Evolutionary conservation across 192 early-diverging fungal genomes (phyloP).

Genomic region (Mortierella antarctica): DNA sequence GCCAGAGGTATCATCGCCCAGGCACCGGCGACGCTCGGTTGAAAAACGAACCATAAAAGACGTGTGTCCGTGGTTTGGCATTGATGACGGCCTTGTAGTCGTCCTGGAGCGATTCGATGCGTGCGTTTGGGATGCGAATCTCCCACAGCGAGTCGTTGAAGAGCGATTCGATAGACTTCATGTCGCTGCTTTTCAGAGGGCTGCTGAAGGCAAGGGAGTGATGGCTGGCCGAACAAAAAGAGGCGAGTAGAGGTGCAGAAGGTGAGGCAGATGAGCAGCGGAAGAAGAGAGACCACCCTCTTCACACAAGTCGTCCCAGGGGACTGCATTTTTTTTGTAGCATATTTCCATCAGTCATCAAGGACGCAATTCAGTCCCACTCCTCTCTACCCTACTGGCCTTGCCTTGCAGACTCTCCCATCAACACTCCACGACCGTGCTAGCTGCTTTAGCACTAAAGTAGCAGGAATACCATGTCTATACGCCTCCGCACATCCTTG

Average conservation of each 20-base stretch:
- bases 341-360: too few species aligned
- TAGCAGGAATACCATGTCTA: not conserved
- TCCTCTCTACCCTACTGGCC: too few species aligned
- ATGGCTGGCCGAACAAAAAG: not conserved
- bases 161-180: constrained; percentile 52
- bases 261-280: not conserved
- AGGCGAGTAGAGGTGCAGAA: not conserved
- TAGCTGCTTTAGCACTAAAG: not conserved
- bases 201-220: not conserved
- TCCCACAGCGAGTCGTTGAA: constrained; percentile 55
- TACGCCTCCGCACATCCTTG: constrained; percentile 28
- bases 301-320: too few species aligned
- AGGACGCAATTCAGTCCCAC: too few species aligned
- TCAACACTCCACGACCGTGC: too few species aligned
- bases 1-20: not conserved
- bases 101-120: constrained; percentile 40
- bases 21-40: not conserved
- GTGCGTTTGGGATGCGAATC: constrained; percentile 51
- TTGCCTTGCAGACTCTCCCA: too few species aligned
- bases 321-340: too few species aligned
- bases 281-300: not conserved
- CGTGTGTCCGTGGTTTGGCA: constrained; percentile 51
- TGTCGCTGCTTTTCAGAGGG: not conserved
- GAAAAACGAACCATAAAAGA: constrained; percentile 51
- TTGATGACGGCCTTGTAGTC: constrained; percentile 43